Evolutionary conservation across 176 grass and related monocot species (phyloP).

Genomic region (Oryza brachyantha): DNA sequence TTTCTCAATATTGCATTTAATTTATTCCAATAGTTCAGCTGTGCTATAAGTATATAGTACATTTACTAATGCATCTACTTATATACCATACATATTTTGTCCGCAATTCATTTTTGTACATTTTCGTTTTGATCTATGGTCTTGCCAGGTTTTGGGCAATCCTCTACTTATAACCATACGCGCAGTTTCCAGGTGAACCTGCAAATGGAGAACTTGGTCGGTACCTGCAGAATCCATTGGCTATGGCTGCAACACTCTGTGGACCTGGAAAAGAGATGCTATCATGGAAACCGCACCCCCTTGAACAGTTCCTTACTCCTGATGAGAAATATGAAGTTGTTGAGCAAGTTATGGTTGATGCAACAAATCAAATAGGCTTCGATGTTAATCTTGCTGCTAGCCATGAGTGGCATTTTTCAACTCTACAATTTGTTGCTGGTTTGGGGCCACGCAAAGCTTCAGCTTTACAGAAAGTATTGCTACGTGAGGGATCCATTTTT

Average conservation of each 20-base stretch:
- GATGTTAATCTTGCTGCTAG: slow-evolving; percentile 95
- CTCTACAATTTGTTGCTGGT: slow-evolving; percentile 86
- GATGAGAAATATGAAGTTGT: slow-evolving; percentile 94
- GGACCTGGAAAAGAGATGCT: slow-evolving; percentile 96
- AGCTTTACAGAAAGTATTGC: slow-evolving; percentile 76
- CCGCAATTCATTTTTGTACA: background rate
- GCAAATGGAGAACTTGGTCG: slow-evolving; percentile 81
- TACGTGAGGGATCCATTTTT: slow-evolving; percentile 82
- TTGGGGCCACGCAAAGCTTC: slow-evolving; percentile 86
- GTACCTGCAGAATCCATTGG: slow-evolving; percentile 88
- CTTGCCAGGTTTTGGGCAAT: background rate
- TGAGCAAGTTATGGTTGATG: slow-evolving; percentile 97
- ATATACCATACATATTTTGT: background rate
- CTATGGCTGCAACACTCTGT: slow-evolving; percentile 86
- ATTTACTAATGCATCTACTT: background rate
- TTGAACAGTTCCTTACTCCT: slow-evolving; percentile 84
- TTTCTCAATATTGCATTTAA: background rate
- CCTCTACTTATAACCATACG: background rate
- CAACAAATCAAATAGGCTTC: slow-evolving; percentile 85
- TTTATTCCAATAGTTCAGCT: background rate
- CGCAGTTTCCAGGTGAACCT: too few species aligned
- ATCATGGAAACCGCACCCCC: slow-evolving; percentile 85
- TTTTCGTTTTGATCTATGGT: background rate
- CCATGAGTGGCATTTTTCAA: slow-evolving; percentile 97
- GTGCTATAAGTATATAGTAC: background rate